Evolutionary conservation across 1,284 basidiomycete genomes (phyloP).

Genomic region (Leccinum griseonigrum): DNA sequence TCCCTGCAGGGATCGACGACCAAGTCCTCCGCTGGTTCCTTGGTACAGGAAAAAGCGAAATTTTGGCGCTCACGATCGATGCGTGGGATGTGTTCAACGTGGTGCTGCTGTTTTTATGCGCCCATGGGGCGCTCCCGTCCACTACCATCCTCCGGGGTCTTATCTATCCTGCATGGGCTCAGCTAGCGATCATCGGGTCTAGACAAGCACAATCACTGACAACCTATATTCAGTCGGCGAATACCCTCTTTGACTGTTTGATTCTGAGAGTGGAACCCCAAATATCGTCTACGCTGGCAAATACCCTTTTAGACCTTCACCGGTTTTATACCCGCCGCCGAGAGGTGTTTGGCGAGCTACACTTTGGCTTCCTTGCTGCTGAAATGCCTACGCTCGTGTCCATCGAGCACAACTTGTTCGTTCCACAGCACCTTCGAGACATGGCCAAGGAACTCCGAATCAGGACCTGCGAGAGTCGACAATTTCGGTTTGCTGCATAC

Average conservation of each 20-base stretch:
- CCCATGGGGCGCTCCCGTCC: constrained; percentile 64
- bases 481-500: constrained; percentile 70
- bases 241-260: constrained; percentile 56
- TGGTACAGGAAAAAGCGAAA: constrained; percentile 59
- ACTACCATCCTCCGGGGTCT: constrained; percentile 70
- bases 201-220: constrained; percentile 43
- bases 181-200: constrained; percentile 41
- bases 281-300: constrained; percentile 42
- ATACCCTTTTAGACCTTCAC: constrained; percentile 61
- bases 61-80: constrained; percentile 53
- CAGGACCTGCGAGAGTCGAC: constrained; percentile 54
- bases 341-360: constrained; percentile 60
- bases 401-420: constrained; percentile 57
- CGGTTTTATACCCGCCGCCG: constrained; percentile 63
- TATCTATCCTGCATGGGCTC: constrained; percentile 71
- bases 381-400: constrained; percentile 66
- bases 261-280: constrained; percentile 54
- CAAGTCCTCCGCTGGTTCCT: constrained; percentile 68
- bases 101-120: constrained; percentile 62
- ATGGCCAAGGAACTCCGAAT: constrained; percentile 52
- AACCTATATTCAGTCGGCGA: constrained; percentile 57
- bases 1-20: constrained; percentile 65
- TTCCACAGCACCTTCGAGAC: constrained; percentile 48
- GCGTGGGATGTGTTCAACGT: constrained; percentile 64
- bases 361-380: constrained; percentile 60